Base-by-base conservation (phyloP, 2,329 filamentous ascomycete genomes). In the Colletotrichum tamarilloi region DNA sequence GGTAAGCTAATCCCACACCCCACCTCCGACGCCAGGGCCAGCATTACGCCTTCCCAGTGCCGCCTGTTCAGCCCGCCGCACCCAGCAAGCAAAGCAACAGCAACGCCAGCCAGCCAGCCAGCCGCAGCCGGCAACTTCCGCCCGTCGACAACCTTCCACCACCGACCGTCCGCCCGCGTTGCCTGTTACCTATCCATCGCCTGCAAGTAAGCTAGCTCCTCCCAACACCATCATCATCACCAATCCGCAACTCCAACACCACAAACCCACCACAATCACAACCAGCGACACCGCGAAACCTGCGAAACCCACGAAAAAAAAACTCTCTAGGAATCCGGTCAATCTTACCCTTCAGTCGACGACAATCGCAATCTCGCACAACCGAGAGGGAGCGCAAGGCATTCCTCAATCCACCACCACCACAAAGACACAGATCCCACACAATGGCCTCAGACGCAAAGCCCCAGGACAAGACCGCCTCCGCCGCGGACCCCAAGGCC, bases 401-500 rank as follows among this genome's bases (percentile, higher is more conserved):
- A 32, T 32, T 32, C 30, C 30, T 32, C 30, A 68, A 26, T 12
- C 42, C 32, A 19, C 42, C 26, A 30, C 62, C 66, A 30, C 62
- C 66, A 62, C 57, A 56, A 42, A 32, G 38, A 62, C 19, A 35
- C 52, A 49, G 56, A 60, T 7, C 30, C 52, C 19, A 46, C 68
- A 75, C 56, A 57, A 79, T 79, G 78, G 76, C 79, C 32, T 73
- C 79, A 62, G 77, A 80, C 72, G 52, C 75, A 72, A 83, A 80
- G 76, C 75, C 78, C 62, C 77, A 80, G 74, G 77, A 79, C 66
- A 75, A 74, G 64, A 84, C 46, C 35, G 57, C 68, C 6, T 79
- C 42, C 42, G 42, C 84, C 75, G 79, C 80, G 83, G 81, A 86
- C 80, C 72, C 77, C 53, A 82, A 84, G 79, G 79, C 87, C 84